Percentiles rank a stretch among this genome's conserved stretches.
These are phyloP conservation scores for Zygotorulaspora mrakii DNA, from an alignment of 1,139 yeast genomes.

Conservation along the genomic window DNA sequence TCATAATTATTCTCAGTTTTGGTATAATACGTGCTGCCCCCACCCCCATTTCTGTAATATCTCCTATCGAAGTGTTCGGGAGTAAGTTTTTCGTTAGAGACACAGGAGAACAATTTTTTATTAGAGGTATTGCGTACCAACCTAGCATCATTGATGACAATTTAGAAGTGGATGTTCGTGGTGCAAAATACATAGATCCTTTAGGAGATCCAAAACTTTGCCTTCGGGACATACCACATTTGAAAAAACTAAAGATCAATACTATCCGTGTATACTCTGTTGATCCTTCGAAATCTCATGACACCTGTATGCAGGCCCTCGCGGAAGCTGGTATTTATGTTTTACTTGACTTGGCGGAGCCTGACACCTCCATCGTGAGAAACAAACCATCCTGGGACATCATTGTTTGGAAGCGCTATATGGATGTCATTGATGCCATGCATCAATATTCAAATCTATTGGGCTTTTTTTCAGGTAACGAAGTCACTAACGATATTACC, in stretches of 20 bases:
- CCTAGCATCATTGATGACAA: slow-evolving; percentile 36
- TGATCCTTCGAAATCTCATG: slow-evolving; percentile 50
- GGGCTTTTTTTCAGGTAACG: slow-evolving; percentile 63
- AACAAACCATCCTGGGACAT: slow-evolving; percentile 50
- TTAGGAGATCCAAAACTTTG: slow-evolving; percentile 48
- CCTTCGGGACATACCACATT: slow-evolving; percentile 48
- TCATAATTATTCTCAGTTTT: too few relatives aligned
- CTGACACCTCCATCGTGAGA: slow-evolving; percentile 48
- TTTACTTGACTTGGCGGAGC: slow-evolving; percentile 53
- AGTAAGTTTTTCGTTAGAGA: slow-evolving; percentile 46
- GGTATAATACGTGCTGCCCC: slow-evolving; percentile 5
- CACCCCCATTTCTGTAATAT: not conserved
- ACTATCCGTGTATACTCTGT: slow-evolving; percentile 54
- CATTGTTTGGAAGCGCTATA: slow-evolving; percentile 63
- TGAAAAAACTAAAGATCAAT: slow-evolving; percentile 49
- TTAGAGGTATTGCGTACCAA: slow-evolving; percentile 60
- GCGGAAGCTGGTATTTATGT: slow-evolving; percentile 55
- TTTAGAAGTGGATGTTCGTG: slow-evolving; percentile 34
- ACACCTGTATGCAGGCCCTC: slow-evolving; percentile 52
- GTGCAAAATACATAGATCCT: slow-evolving; percentile 50
- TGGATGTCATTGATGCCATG: slow-evolving; percentile 52
- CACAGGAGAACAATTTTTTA: slow-evolving; percentile 49
- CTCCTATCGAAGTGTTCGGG: slow-evolving; percentile 41
- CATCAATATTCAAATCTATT: slow-evolving; percentile 47
- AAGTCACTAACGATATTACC: slow-evolving; percentile 49